Conservation (phyloP, 768 basidiomycete genomes). For the Leccinum variicolor region DNA sequence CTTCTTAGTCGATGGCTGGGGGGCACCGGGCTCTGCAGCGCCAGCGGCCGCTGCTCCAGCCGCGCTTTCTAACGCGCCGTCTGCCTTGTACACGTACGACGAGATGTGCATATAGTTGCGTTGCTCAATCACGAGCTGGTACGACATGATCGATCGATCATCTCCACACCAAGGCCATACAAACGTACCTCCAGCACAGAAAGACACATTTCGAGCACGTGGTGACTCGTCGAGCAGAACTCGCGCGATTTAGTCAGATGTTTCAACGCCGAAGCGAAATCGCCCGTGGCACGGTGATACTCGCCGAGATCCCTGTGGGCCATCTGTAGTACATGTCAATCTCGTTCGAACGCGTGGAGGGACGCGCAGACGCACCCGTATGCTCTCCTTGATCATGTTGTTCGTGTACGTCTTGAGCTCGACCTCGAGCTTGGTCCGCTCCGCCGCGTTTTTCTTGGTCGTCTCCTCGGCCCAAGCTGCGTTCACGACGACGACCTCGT, state of each 20-base stretch:
- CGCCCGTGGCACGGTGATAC: conserved; percentile 71
- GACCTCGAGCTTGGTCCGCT: conserved; percentile 82
- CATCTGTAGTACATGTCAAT: conserved; percentile 56
- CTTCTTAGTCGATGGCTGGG: conserved; percentile 37
- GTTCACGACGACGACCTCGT: conserved; percentile 54
- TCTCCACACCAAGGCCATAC: conserved; percentile 30
- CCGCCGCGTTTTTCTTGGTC: conserved; percentile 62
- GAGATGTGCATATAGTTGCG: conserved; percentile 81
- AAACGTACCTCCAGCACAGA: conserved; percentile 68
- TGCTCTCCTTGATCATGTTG: conserved; percentile 99
- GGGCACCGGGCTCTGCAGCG: conserved; percentile 20
- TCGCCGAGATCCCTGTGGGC: conserved; percentile 85
- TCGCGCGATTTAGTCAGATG: conserved; percentile 91
- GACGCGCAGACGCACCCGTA: conserved; percentile 56
- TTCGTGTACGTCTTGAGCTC: conserved; percentile 93
- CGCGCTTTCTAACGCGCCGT: conserved; percentile 76
- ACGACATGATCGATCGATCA: neutral
- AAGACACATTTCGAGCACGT: conserved; percentile 92
- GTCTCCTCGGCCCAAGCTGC: conserved; percentile 72
- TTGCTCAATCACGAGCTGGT: conserved; percentile 80
- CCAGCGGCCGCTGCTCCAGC: conserved; percentile 32
- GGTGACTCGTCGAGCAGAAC: conserved; percentile 85
- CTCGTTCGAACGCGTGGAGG: neutral
- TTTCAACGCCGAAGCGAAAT: conserved; percentile 67
- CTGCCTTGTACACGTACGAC: conserved; percentile 96